Percentiles rank a stretch among this genome's conserved stretches.
Evolutionary conservation across 371 early-diverging fungal genomes (phyloP).

Genomic region (Mucor sp.): DNA sequence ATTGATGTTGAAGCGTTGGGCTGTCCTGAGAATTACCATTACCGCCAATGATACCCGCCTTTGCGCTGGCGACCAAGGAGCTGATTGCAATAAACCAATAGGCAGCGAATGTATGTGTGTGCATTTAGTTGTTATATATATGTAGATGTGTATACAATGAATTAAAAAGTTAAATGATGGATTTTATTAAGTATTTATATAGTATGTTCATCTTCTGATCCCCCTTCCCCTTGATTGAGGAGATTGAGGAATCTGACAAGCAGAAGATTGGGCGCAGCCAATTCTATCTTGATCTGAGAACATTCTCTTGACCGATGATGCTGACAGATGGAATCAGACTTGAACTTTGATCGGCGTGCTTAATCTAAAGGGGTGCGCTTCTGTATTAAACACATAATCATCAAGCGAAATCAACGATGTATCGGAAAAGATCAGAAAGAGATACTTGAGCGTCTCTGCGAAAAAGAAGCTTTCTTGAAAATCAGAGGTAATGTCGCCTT

Average conservation of each 20-base stretch:
- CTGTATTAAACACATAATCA: constrained; percentile 74
- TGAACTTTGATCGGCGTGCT: constrained; percentile 30
- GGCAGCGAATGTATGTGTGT: background rate
- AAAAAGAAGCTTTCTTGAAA: constrained; percentile 76
- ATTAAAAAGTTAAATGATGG: background rate
- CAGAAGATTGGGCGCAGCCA: background rate
- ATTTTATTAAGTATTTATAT: background rate
- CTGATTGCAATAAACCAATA: background rate
- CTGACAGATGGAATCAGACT: constrained; percentile 8
- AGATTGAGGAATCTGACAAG: background rate
- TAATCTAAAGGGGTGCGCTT: constrained; percentile 71
- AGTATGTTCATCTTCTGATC: background rate
- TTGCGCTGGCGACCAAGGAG: background rate
- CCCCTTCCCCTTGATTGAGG: background rate
- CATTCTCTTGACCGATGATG: too few species aligned
- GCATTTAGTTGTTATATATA: background rate
- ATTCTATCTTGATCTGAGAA: background rate
- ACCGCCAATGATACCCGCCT: background rate
- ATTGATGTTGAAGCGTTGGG: background rate
- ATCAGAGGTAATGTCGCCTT: constrained; percentile 3
- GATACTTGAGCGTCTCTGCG: constrained; percentile 91
- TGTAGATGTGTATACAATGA: background rate
- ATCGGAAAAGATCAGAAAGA: constrained; percentile 81
- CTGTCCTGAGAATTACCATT: background rate
- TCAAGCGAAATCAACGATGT: constrained; percentile 62